These are phyloP conservation scores for Coniella vitis DNA, from an alignment of 2,329 filamentous ascomycete genomes.

Conservation along the genomic window DNA sequence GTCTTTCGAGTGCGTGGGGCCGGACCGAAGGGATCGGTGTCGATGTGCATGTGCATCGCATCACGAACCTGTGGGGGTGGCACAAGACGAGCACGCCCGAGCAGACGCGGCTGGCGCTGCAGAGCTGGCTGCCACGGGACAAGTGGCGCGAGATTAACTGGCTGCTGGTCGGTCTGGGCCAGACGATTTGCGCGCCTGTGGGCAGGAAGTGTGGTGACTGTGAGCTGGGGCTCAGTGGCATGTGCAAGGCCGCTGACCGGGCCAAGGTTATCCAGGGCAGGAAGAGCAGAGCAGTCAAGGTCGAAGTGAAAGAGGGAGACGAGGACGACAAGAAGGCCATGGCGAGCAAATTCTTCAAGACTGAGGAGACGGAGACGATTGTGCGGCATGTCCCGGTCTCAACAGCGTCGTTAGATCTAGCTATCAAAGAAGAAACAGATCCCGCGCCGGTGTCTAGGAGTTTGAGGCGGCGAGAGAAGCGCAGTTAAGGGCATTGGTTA, in stretches of 20 bases:
- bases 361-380: slow-evolving; percentile 24
- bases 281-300: slow-evolving; percentile 37
- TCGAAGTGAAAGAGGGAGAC: slow-evolving; percentile 24
- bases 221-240: slow-evolving; percentile 64
- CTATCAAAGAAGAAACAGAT: no score
- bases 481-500: no score
- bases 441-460: no score
- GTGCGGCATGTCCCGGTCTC: slow-evolving; percentile 20
- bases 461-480: no score
- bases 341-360: slow-evolving; percentile 11
- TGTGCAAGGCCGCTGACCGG: slow-evolving; percentile 68
- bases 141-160: slow-evolving; percentile 91
- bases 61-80: slow-evolving; percentile 94
- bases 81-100: slow-evolving; percentile 75
- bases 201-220: slow-evolving; percentile 80
- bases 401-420: slow-evolving; percentile 12
- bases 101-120: slow-evolving; percentile 67
- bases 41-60: slow-evolving; percentile 90
- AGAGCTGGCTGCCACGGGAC: slow-evolving; percentile 77
- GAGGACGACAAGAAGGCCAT: slow-evolving; percentile 4
- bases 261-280: slow-evolving; percentile 54
- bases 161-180: slow-evolving; percentile 79
- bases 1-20: slow-evolving; percentile 64
- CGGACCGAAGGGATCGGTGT: slow-evolving; percentile 75
- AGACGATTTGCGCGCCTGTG: slow-evolving; percentile 77